Base-by-base conservation (phyloP, 768 basidiomycete species). In the Mycena crocata region DNA sequence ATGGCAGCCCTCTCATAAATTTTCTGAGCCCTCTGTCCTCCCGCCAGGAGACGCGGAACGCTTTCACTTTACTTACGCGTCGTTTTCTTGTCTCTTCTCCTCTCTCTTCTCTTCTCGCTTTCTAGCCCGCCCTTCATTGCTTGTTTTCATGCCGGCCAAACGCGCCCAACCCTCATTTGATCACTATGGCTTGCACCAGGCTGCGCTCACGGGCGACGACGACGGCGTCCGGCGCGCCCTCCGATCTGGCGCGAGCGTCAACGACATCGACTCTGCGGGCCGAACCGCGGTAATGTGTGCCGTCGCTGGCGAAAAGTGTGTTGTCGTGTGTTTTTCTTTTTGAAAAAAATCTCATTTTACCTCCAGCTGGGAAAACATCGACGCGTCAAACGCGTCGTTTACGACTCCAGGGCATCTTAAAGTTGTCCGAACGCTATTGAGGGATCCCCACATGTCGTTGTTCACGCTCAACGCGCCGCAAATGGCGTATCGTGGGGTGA, bases 391-490 rank as follows among this genome's bases (percentile, higher is more conserved):
- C 87, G 87, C 89, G 86, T 89, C 88, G 4, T 89, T 88, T 69
- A 82, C 88, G 83, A 87, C 87, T 0, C 76, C 78, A 55, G 81
- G 78, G 67, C 89, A 91, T 44, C 79, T 93, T 54, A 78, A 83
- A 45, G 82, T 87, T 46, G 85, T 94, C 62, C 85, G 84, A 60
- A 80, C 83, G 21, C 80, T 93, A 28, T 77, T 89, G 19, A 77
- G 75, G 12, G 89, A 88, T 62, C 84, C 85, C 2, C 82, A 88
- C 50, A 84, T 90, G 15, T 89, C 91, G 13, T 81, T 94, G 17
- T 85, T 85, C 73, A 89, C 90, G 21, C 80, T 94, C 44, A 94
- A 94, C 74, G 87, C 89, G n/a, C 89, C 92, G 0, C 90, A 90
- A 57, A 80, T 81, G 65, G 85, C 87, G 2, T 87, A 90, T 81